Percentiles rank a stretch among this genome's conserved stretches.
These are phyloP conservation scores for Tephrocybe sp. DNA, from an alignment of 768 basidiomycete genomes.

Conservation along the genomic window DNA sequence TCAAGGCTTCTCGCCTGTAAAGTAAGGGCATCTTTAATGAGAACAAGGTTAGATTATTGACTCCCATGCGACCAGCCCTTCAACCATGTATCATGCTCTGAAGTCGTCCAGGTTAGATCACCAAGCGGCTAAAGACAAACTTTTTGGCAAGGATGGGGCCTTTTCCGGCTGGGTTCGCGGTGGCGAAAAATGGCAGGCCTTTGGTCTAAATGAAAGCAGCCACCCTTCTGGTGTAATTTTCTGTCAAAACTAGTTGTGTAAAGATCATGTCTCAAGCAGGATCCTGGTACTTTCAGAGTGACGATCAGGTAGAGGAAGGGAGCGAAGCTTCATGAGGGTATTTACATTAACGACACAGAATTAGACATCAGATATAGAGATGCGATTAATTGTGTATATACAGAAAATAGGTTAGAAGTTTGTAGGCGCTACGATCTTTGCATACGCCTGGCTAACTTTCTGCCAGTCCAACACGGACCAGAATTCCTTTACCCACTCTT, in stretches of 20 bases:
- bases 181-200: conserved; percentile 52
- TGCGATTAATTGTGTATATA: background rate
- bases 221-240: background rate
- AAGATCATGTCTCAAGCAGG: background rate
- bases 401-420: background rate
- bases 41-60: background rate
- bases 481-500: conserved; percentile 79
- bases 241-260: background rate
- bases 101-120: conserved; percentile 46
- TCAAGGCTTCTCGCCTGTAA: conserved; percentile 13
- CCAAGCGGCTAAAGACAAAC: conserved; percentile 44
- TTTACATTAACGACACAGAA: too few species aligned
- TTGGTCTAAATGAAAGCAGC: conserved; percentile 22
- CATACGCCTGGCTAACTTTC: conserved; percentile 45
- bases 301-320: too few species aligned
- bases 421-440: background rate
- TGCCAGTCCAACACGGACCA: conserved; percentile 84
- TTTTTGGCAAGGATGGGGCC: conserved; percentile 41
- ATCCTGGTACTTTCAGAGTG: too few species aligned
- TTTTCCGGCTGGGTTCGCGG: conserved; percentile 66
- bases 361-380: too few species aligned
- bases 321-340: too few species aligned
- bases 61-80: background rate
- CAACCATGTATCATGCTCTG: conserved; percentile 39
- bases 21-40: conserved; percentile 12